Base-by-base conservation (phyloP, 2,329 filamentous ascomycete genomes). In the Lasiodiplodia citricola region DNA sequence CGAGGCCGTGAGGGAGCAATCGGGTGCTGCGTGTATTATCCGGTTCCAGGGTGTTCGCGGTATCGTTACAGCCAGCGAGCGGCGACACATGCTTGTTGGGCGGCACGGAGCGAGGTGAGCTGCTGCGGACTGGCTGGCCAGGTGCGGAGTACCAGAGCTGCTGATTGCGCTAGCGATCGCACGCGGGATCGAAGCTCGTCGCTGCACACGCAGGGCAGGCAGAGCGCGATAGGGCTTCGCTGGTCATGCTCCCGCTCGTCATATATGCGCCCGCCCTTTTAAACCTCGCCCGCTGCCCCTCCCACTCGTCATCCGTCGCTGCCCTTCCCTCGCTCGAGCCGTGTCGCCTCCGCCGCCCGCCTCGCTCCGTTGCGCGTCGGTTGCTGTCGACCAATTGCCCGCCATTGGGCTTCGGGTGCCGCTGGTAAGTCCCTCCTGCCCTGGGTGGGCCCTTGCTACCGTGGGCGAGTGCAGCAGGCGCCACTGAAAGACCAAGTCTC, bases 81-180 rank as follows among this genome's bases (percentile, higher is more conserved):
- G 41, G 41, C 41, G 37, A 51, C 58, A 44, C 60, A 52, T 64
- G 60, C 47, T 63, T 44, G 41, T 28, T 62, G 25, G 58, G 58
- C 41, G 41, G 57, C 57, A 60, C 57, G 23, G 57, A 60, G 57
- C 57, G 44, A 41, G 57, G 57, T 47, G 57, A 60, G 57, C 47
- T 35, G 58, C 58, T 51, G 58, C 25, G 25, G 41, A 47, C 47
- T 62, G 44, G 58, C 58, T 63, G 58, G 21, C 28, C 3, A 14
- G 8, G 56, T 44, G 56, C 56, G 56, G 56, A 58, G 56, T 37
- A 25, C 35, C 56, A 35, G 37, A 14, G 56, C 56, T 28, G 57
- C 57, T 62, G 58, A 63, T 63, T 37, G 58, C 58, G 58, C 60
- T 64, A 64, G 44, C n/a, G 18, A 64, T 64, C 60, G 60, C 44